Evolutionary conservation across 768 basidiomycete genomes (phyloP).

Genomic region (Boletus eberwhitei): DNA sequence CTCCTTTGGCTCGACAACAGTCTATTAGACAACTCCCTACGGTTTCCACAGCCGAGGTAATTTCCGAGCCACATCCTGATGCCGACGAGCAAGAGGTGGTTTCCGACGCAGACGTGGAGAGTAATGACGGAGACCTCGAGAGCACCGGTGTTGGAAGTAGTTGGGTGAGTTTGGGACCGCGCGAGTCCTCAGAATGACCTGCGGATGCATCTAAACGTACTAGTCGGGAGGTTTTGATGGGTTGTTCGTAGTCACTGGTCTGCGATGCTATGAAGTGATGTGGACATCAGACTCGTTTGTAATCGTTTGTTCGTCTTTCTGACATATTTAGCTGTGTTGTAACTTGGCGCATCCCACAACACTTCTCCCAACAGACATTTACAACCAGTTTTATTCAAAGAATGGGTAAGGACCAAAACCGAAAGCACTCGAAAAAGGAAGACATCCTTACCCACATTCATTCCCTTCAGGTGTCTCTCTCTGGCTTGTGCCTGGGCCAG

Average conservation of each 20-base stretch:
- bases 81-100: constrained; percentile 39
- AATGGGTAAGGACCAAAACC: constrained; percentile 23
- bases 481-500: constrained; percentile 65
- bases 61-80: constrained; percentile 10
- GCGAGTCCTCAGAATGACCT: constrained; percentile 18
- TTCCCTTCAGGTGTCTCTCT: constrained; percentile 49
- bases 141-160: constrained; percentile 52
- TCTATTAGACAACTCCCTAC: constrained; percentile 7
- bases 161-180: constrained; percentile 61
- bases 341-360: neutral
- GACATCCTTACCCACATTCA: neutral
- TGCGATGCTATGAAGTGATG: neutral
- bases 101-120: constrained; percentile 70
- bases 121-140: constrained; percentile 54
- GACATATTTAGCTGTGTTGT: neutral
- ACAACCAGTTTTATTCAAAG: neutral
- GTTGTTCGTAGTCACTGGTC: neutral
- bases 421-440: neutral
- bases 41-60: constrained; percentile 6
- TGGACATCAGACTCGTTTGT: constrained; percentile 3
- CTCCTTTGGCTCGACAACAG: constrained; percentile 1
- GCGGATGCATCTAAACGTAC: neutral
- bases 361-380: neutral
- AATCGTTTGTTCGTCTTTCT: neutral
- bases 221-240: neutral